phyloP scores from a whole-genome alignment of 495 filamentous ascomycete genomes.

The Podospora sp. region DNA sequence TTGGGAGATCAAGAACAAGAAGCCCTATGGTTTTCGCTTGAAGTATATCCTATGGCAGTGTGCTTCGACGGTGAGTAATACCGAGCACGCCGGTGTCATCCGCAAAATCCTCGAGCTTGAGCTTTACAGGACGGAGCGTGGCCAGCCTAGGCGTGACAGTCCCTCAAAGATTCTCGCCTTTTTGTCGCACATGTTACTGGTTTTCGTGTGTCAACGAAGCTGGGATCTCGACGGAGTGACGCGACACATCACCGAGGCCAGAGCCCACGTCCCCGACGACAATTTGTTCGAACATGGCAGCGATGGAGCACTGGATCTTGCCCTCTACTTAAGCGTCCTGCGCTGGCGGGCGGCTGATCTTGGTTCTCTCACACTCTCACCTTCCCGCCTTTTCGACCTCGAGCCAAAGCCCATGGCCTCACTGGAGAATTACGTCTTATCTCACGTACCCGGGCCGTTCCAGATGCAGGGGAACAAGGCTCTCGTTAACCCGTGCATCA shows the following conservation, averaged over 20 bases:
- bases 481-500: neutral
- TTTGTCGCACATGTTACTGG: neutral
- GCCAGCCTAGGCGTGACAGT: neutral
- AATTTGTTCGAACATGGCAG: neutral
- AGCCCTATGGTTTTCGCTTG: no score
- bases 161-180: neutral
- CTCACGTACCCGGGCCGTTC: neutral
- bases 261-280: neutral
- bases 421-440: neutral
- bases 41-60: neutral
- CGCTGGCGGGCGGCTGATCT: neutral
- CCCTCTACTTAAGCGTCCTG: neutral
- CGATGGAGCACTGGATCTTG: neutral
- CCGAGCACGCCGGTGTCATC: neutral
- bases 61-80: neutral
- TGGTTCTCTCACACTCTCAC: neutral
- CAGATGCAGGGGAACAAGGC: neutral
- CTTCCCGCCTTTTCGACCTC: neutral
- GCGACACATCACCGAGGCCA: neutral
- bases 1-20: neutral
- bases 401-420: neutral
- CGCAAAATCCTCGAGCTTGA: neutral
- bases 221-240: neutral
- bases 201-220: neutral
- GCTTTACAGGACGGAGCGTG: no score